These are phyloP conservation scores for Senecio squalidus DNA, from an alignment of 140 eudicot genomes.

Conservation along the genomic window DNA sequence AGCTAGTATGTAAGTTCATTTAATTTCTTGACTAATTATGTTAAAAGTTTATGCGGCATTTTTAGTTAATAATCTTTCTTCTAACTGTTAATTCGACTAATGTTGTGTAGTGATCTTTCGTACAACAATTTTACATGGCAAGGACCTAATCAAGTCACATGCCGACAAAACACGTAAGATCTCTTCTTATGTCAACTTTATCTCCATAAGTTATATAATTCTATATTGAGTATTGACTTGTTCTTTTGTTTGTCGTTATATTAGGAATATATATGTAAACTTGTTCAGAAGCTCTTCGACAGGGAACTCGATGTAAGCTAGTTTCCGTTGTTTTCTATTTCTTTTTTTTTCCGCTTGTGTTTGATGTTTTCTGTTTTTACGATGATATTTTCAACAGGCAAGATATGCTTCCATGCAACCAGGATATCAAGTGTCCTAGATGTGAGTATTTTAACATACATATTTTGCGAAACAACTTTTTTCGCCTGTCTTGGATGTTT, in stretches of 20 bases:
- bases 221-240: neutral
- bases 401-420: conserved; percentile 54
- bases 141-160: conserved; percentile 55
- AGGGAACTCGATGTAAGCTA: conserved; percentile 46
- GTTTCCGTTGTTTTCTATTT: neutral
- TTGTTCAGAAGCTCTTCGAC: conserved; percentile 70
- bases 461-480: too few relatives aligned
- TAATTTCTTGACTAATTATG: neutral
- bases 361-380: conserved; percentile 9
- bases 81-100: neutral
- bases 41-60: neutral
- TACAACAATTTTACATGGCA: conserved; percentile 84
- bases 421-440: conserved; percentile 51
- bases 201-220: too few relatives aligned
- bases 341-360: neutral
- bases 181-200: neutral
- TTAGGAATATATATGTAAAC: conserved; percentile 63
- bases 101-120: conserved; percentile 70
- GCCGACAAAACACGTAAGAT: conserved; percentile 55
- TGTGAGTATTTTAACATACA: conserved; percentile 67
- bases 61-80: neutral
- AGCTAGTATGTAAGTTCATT: conserved; percentile 62
- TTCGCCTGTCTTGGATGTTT: too few relatives aligned
- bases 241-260: conserved; percentile 1
- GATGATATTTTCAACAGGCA: conserved; percentile 40